Conservation (phyloP, 1,284 basidiomycete genomes). For the Tranzscheliella williamsii region DNA sequence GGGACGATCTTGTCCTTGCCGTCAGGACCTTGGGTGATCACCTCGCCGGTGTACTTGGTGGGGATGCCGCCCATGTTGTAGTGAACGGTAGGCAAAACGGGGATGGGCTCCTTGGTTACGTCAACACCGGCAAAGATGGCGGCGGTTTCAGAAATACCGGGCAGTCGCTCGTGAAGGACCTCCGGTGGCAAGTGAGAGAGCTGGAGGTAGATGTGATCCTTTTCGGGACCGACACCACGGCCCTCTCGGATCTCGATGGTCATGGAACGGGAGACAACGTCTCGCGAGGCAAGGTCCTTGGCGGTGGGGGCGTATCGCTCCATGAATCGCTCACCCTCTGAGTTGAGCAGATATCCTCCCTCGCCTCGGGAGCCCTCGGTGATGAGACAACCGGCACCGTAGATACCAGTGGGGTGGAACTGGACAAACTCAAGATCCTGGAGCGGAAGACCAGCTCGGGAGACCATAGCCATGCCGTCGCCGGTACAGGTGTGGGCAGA, state of each 20-base stretch:
- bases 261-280: slow-evolving; percentile 99
- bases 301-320: slow-evolving; percentile 97
- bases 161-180: slow-evolving; percentile 93
- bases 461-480: slow-evolving; percentile 98
- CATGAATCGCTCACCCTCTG: slow-evolving; percentile 99
- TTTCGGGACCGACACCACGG: slow-evolving; percentile 97
- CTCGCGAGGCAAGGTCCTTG: slow-evolving; percentile 98
- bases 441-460: slow-evolving; percentile 90
- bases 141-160: slow-evolving; percentile 99
- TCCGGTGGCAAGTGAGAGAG: slow-evolving; percentile 95
- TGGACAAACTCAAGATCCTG: slow-evolving; percentile 99
- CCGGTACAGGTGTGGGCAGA: slow-evolving; percentile 98
- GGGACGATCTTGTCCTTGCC: slow-evolving; percentile 95
- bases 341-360: slow-evolving; percentile 97
- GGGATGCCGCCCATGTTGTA: slow-evolving; percentile 93
- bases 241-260: slow-evolving; percentile 98
- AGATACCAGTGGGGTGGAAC: slow-evolving; percentile 99
- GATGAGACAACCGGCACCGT: slow-evolving; percentile 97
- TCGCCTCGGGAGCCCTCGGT: slow-evolving; percentile 99
- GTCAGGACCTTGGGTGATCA: slow-evolving; percentile 67
- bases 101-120: slow-evolving; percentile 91
- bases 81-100: slow-evolving; percentile 66
- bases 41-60: slow-evolving; percentile 97
- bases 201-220: slow-evolving; percentile 96
- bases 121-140: slow-evolving; percentile 99